Base-by-base conservation (phyloP, 352 stramenopile species). In the Peronospora destructor region DNA sequence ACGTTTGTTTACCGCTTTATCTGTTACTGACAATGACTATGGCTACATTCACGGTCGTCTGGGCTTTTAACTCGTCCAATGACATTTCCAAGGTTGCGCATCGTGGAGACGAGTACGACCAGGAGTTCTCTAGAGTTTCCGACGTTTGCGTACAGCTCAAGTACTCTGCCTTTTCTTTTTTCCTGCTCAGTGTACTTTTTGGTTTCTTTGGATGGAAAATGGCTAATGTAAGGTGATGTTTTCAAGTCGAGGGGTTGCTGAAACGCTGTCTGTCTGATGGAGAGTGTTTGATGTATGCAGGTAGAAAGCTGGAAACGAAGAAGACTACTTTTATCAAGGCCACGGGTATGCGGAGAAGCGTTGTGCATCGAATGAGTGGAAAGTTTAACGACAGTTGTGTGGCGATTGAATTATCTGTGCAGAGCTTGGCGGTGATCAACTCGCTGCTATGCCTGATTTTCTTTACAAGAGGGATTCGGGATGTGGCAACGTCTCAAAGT, bases 131-230 rank as follows among this genome's bases (percentile, higher is more conserved):
- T 44, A 71, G 84, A 53, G 76, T 92, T 37, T 79, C 77, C 8
- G 76, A 78, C 30, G 76, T 91, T 35, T 74, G 68, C 53, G 76
- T 90, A 48, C 82, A 92, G 58, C 74, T 90, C 47, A 74, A 75
- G 49, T 92, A 92, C 64, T 92, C 82, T 38, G 75, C 78, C 7
- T 70, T 86, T 13, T 87, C 75, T 13, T 92, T 90, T 54, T 85
- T 85, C 46, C 44, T 89, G 30, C 66, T 92, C 42, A 86, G 76
- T 56, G 73, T 83, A 7, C 64, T 90, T 34, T 92, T 92, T 58
- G 82, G 78, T 13, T 72, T 84, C 57, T 92, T 92, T 45, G 79
- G 78, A n/a, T 90, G 79, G 79, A 89, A 91, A 56, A 86, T 91
- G 66, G 71, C 76, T 19, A 87, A 83, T 35, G 78, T 88, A 64